Evolutionary conservation across 2,329 filamentous ascomycete genomes (phyloP), one percentile per base, ranked within the genome.

Genomic region (Neonectria faginata): DNA sequence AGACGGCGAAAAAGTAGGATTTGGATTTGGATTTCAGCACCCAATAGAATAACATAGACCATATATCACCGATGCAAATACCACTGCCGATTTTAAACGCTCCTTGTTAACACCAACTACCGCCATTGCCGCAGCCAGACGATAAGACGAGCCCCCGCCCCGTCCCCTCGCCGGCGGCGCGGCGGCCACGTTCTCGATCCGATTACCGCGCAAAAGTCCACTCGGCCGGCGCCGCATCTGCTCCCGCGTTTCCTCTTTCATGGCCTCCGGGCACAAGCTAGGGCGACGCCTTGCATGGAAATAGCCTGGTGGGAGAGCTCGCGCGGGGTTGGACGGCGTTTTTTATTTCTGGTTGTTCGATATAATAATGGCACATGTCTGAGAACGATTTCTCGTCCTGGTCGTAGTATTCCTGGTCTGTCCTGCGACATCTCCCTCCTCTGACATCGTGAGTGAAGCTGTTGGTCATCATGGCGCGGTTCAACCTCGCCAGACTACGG

Each of bases 401-500:
- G 25, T 25, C 5, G 25, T 25, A 25, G 5, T 25, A 5, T 25
- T 25, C 25, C 25, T 5, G 25, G 25, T 10, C 33, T 12, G 12
- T 36, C 33, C 6, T 14, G 33, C 36, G 5, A 39, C 14, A 16
- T 6, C 5, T 36, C 16, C 14, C 36, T 39, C 36, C 22, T 3
- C 14, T n/a, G 22, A 14, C 22, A 48, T n/a, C 45, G 22, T 18
- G 47, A 31, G 47, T 50, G 27, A 31, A 31, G 16, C 9, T n/a
- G 47, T 8, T 10, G 25, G 47, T 29, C 68, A 60, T 16, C 60
- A 76, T 74, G 73, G 47, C 47, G 11, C 60, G 61, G 41, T 55
- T 76, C 68, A 66, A 57, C 8, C 56, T 74, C 1, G 55, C 67
- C 6, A 47, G 14, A 3, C 61, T 70, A 6, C 52, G 48, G 4